phyloP scores from a whole-genome alignment of 2,329 filamentous ascomycete species.

The Colletotrichum sansevieriae region DNA sequence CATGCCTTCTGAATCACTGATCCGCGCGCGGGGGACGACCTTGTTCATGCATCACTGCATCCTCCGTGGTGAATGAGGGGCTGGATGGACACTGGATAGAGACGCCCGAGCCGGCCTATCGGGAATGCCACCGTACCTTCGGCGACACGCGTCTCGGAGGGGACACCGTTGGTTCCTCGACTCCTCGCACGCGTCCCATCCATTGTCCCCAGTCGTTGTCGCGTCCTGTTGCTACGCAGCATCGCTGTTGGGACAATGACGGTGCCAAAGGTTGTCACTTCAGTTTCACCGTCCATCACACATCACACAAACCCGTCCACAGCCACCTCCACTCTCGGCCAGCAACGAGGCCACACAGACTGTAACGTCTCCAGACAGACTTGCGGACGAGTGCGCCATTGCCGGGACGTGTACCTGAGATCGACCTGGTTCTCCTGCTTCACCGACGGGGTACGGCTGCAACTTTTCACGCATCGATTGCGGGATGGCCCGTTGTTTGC shows the following conservation, averaged over 20 bases:
- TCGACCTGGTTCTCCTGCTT: not conserved
- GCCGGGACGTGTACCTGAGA: not conserved
- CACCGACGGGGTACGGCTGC: slow-evolving; percentile 24
- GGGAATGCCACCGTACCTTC: slow-evolving; percentile 32
- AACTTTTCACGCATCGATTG: slow-evolving; percentile 21
- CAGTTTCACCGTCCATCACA: slow-evolving; percentile 8
- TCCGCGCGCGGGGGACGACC: slow-evolving; percentile 34
- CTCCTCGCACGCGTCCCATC: not conserved
- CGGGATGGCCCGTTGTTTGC: slow-evolving; percentile 33
- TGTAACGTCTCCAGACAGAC: slow-evolving; percentile 13
- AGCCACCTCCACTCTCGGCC: slow-evolving; percentile 12
- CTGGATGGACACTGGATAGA: slow-evolving; percentile 24
- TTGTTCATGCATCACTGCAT: slow-evolving; percentile 26
- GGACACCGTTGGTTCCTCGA: not conserved
- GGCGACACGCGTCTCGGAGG: slow-evolving; percentile 14
- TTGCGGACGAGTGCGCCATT: not conserved
- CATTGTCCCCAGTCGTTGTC: not conserved
- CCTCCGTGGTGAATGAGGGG: slow-evolving; percentile 30
- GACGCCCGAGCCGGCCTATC: slow-evolving; percentile 29
- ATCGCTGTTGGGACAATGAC: not conserved
- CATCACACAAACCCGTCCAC: slow-evolving; percentile 13
- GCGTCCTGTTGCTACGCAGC: not conserved
- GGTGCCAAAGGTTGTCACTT: not conserved
- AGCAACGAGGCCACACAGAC: slow-evolving; percentile 15
- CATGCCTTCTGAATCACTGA: slow-evolving; percentile 25